Conservation (phyloP, 2,329 filamentous ascomycete genomes). For the Fusarium devonianum region DNA sequence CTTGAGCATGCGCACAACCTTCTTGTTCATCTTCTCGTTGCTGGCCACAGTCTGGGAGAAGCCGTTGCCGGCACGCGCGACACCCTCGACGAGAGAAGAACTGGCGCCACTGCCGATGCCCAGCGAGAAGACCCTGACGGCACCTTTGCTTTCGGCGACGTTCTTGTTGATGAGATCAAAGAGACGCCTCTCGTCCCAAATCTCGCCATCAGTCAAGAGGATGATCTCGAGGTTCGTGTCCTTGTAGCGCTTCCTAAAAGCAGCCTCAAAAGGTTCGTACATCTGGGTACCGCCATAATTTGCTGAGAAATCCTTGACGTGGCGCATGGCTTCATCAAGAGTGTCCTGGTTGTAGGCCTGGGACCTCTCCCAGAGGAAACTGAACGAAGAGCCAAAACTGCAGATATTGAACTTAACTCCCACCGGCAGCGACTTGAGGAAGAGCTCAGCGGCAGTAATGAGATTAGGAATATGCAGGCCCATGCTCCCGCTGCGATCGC, state of each 20-base stretch:
- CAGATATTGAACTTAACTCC: constrained; percentile 75
- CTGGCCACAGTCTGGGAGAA: constrained; percentile 68
- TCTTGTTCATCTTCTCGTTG: constrained; percentile 71
- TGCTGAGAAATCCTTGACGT: constrained; percentile 53
- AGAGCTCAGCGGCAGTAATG: constrained; percentile 64
- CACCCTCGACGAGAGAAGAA: constrained; percentile 61
- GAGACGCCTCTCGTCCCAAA: constrained; percentile 55
- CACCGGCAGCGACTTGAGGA: constrained; percentile 70
- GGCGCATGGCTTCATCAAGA: constrained; percentile 51
- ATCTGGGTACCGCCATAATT: constrained; percentile 64
- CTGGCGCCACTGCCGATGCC: constrained; percentile 61
- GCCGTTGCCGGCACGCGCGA: constrained; percentile 62
- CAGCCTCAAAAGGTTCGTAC: constrained; percentile 52
- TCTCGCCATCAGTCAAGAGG: constrained; percentile 63
- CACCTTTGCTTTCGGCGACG: constrained; percentile 49
- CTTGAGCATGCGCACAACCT: constrained; percentile 77
- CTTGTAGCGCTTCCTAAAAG: constrained; percentile 52
- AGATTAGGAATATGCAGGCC: constrained; percentile 59
- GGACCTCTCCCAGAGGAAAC: constrained; percentile 58
- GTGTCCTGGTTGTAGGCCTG: constrained; percentile 54
- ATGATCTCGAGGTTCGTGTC: constrained; percentile 62
- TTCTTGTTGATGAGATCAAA: constrained; percentile 55
- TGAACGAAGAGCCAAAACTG: constrained; percentile 63
- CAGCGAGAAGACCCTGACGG: constrained; percentile 61
- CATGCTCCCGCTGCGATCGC: constrained; percentile 77